Evolutionary conservation across 805 yeast genomes (phyloP), one percentile per base, ranked within the genome.

Genomic region (Kregervanrija fluxuum): DNA sequence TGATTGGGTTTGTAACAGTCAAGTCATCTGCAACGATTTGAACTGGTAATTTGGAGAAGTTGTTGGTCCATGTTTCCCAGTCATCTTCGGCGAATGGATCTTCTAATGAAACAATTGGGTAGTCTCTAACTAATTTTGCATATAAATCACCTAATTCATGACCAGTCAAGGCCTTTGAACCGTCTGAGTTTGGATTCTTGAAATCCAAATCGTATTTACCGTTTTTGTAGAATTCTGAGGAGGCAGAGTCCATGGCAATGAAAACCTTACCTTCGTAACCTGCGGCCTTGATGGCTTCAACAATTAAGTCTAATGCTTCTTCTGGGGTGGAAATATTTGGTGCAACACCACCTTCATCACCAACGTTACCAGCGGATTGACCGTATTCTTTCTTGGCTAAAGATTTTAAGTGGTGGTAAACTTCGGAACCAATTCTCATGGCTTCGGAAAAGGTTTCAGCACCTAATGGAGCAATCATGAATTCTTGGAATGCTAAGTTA

Each of bases 281-380:
- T 60, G 99, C 96, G 59, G 74, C 70, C 68, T 81, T 86, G 69
- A 93, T 91, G 66, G 99, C 88, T 56, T 71, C 83, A 60, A 80
- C 77, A 70, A 91, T 88, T 70, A 91, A 82, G 77, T 93, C 97
- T 57, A 91, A 77, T 61, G 98, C 99, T 81, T 91, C 98, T 72
- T 80, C 86, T 67, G 99, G 91, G 61, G 96, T 80, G 57, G 84
- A 79, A 59, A 93, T 82, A 73, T 89, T 87, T 73, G 99, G 99
- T 64, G 99, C 99, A 77, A 91, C 96, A 82, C 99, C 99, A 85
- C 99, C 99, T 80, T 91, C 99, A 74, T 91, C 99, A 82, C 99
- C 99, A 68, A 91, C 99, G 77, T 91, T 91, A 75, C 96, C 98
- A 64, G 99, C 99, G 53, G 95, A 83, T 67, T 87, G 84, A 68